Base-by-base conservation (phyloP, 768 basidiomycete genomes). In the Cyathus striatus region DNA sequence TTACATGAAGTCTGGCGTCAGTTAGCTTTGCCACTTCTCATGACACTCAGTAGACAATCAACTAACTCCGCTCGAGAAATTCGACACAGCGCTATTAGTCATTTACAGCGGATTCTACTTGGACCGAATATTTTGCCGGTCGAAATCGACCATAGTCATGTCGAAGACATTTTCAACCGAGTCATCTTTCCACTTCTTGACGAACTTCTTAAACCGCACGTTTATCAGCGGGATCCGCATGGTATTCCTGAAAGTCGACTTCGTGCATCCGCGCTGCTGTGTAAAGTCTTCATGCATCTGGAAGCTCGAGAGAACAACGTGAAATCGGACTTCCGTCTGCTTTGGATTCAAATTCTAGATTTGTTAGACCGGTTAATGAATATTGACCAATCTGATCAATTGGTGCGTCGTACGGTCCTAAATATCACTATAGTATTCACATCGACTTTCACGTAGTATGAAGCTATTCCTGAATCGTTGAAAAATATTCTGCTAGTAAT, bases 401-500 rank as follows among this genome's bases (percentile, higher is more conserved):
- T 96, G 68, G 95, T 95, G 51, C 54, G 86, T 72, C 2, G 35
- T 22, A n/a, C 18, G 7, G 25, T 21, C 7, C 34, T 40, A 5
- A 17, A 13, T 17, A 9, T 40, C 4, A 13, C 4, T 3, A 37
- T 18, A 9, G 23, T 12, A 12, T 21, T 23, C 20, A 45, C 13
- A 9, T 37, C 23, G 40, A 42, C 42, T 9, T 3, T 4, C 4
- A 14, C 46, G 1, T 52, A 98, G 95, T 84, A 85, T 59, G 96
- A 99, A 60, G 95, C 95, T 0, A 76, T 96, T 16, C 92, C 91
- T 1, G 96, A 99, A 63, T 94, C 93, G 1, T 74, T 99, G 53
- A 98, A 97, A 68, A 98, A 98, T 56, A 89, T 95, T 38, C 67
- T 99, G 13, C 75, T 98, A 38, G 95, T 99, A 38, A 94, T 99